Percentiles rank a stretch among this genome's conserved stretches.
Conservation (phyloP, 1,284 basidiomycete genomes). For the Phenoliferia sp. region DNA sequence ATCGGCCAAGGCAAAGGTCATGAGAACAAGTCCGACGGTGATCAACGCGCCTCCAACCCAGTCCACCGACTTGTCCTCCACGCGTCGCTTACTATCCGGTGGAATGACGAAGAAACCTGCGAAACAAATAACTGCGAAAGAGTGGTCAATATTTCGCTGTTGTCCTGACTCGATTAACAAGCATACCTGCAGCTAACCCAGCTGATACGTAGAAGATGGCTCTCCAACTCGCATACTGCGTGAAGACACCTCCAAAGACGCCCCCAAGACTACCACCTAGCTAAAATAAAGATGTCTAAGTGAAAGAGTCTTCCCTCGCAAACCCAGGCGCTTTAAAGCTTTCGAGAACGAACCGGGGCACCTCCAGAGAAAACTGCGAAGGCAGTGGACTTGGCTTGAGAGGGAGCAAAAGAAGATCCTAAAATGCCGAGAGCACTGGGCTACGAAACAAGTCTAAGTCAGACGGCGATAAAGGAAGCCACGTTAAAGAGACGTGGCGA, state of each 20-base stretch:
- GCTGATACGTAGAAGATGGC: constrained; percentile 57
- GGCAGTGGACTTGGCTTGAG: constrained; percentile 38
- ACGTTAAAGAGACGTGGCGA: neutral
- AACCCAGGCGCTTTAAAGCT: too few relatives aligned
- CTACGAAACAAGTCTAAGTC: neutral
- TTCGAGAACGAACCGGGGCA: constrained; percentile 69
- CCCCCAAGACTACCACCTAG: constrained; percentile 67
- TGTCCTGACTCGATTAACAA: constrained; percentile 47
- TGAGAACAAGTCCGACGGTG: constrained; percentile 66
- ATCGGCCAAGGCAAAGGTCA: constrained; percentile 73
- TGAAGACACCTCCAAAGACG: constrained; percentile 63
- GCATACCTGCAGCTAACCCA: constrained; percentile 53
- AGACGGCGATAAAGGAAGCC: too few relatives aligned
- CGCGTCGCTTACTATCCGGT: constrained; percentile 40
- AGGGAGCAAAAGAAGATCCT: constrained; percentile 39
- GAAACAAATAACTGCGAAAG: constrained; percentile 51
- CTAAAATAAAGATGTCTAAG: too few relatives aligned
- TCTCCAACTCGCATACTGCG: constrained; percentile 63
- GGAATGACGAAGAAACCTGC: constrained; percentile 56
- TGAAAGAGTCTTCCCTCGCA: too few relatives aligned
- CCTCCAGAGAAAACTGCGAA: constrained; percentile 51
- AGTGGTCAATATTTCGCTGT: constrained; percentile 7
- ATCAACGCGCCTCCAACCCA: constrained; percentile 74
- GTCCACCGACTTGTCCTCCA: constrained; percentile 60
- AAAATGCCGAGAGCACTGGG: constrained; percentile 38